Evolutionary conservation across 176 grass and related monocot species (phyloP), one percentile per base, ranked within the genome.

Genomic region (Phragmites australis): DNA sequence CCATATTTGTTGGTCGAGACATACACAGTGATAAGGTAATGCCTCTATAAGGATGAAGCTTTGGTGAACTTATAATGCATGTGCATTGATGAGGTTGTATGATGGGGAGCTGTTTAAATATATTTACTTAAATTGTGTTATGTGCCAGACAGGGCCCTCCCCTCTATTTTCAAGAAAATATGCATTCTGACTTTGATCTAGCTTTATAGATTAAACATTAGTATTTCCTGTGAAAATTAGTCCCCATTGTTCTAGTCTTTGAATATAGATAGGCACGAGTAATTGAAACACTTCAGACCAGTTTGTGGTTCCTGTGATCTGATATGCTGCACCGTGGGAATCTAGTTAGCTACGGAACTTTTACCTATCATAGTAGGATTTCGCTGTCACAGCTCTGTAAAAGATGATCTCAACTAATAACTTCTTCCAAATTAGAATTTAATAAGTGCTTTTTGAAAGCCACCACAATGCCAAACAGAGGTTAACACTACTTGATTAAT

Each of bases 1-100:
- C 90, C 6, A 22, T 90, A 68, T 97, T 97, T 84, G 31, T 75
- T 74, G 93, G 42, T 54, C 66, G 84, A 75, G 88, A 97, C 7
- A 88, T 97, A 86, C 93, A 77, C 30, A 90, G 93, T 88, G 93
- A 83, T 15, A 93, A 93, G 93, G 93, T 97, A 86, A 74, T 80
- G 17, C 22, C 65, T 13, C 47, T 72, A 6, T 37, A 18, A 56
- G 13, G 34, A 65, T 26, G 32, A 71, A 78, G 31, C 65, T 6
- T 71, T 22, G 17, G 13, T 85, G 15, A 22, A 9, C 37, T 75
- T 73, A 23, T 64, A 29, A 43, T 29, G 7, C 12, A 25, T 19
- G 26, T 68, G 26, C 6, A 39, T 75, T 34, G 25, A 25, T 55
- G 10, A 51, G 56, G 17, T 74, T 17, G 5, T 75, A 74, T 21